Base-by-base conservation (phyloP, 2,329 filamentous ascomycete species). In the Claviceps sp. region DNA sequence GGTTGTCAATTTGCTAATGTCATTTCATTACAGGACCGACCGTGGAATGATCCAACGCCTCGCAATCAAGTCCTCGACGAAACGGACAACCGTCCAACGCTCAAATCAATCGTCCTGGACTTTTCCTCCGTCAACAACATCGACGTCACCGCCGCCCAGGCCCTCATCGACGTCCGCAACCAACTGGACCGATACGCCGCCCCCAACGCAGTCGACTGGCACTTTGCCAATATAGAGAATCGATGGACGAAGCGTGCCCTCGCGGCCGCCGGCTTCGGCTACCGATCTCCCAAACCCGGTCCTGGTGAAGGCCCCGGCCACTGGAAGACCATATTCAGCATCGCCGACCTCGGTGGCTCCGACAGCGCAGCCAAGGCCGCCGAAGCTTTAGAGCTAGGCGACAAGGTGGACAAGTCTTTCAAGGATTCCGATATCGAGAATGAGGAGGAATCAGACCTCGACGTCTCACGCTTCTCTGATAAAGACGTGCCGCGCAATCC, bases 321-420 rank as follows among this genome's bases (percentile, higher is more conserved):
- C 20, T 68, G 65, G 66, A 90, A 88, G 68, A 86, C 88, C 22
- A 90, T 97, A 59, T 97, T 96, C 76, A 88, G 82, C 62, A 90
- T 97, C 37, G 88, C 91, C 1, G 88, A 95, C 62, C 80, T 95
- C 49, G 82, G 88, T 53, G 85, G 89, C 9, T 71, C 73, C 1
- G 71, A 82, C 52, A 88, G 83, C 17, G 86, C 85, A 0, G 60
- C 64, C 8, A 58, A 58, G 13, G 62, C 62, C 2, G 53, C 53
- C 9, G 50, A 52, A 26, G 83, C 83, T 1, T 79, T 78, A 0
- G 53, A 50, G 29, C 72, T 74, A 2, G 85, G 85, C 0, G 85
- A 90, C 59, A 71, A 77, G 52, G 68, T 54, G 40, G 56, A 55
- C 36, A 55, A 52, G 9, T 53, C 58, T 17, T 3, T 57, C 16